Evolutionary conservation across 192 early-diverging fungal genomes (phyloP), one percentile per base, ranked within the genome.

Genomic region (Spizellomyces punctatus): DNA sequence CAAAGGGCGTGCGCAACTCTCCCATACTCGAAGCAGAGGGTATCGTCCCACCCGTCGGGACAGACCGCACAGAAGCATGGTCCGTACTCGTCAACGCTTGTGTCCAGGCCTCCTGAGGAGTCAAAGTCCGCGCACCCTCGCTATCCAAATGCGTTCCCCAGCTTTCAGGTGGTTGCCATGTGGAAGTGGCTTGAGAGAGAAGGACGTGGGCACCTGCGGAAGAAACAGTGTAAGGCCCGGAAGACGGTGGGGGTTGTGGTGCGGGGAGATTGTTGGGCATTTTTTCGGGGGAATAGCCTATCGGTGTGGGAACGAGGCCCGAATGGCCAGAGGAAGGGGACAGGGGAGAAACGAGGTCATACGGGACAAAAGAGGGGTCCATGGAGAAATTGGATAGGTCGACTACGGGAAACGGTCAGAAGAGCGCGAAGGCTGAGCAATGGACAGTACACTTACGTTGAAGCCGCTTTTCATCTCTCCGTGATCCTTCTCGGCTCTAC

Each of bases 101-200:
- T 0, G 50, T 54, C 16, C 17, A 41, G 14, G 14, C 17, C 7
- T 56, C 54, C 4, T n/a, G 54, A 19, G 54, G 54, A 5, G 22
- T 42, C 14, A 41, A 16, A 14, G 17, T 16, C 17, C 42, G 17
- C 42, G 22, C 14, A 4, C 17, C 16, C 17, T 61, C 59, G 42
- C 10, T 55, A 17, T 68, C 66, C 22, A 68, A n/a, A 12, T 42
- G 48, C 10, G 62, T 71, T 47, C 67, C 74, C 74, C 74, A 76
- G 46, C 74, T 76, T 45, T 76, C 74, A 62, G 74, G 74, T 64
- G 69, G 67, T 49, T 60, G 42, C 74, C 74, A 76, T 12, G 67
- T 65, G 4, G 74, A 76, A 17, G 58, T 67, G 16, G 58, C 63
- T 36, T 52, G 65, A 46, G 64, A 60, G 49, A 58, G 63, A 19